Evolutionary conservation across 192 early-diverging fungal genomes (phyloP), one percentile per base, ranked within the genome.

Genomic region (Dispira simplex): DNA sequence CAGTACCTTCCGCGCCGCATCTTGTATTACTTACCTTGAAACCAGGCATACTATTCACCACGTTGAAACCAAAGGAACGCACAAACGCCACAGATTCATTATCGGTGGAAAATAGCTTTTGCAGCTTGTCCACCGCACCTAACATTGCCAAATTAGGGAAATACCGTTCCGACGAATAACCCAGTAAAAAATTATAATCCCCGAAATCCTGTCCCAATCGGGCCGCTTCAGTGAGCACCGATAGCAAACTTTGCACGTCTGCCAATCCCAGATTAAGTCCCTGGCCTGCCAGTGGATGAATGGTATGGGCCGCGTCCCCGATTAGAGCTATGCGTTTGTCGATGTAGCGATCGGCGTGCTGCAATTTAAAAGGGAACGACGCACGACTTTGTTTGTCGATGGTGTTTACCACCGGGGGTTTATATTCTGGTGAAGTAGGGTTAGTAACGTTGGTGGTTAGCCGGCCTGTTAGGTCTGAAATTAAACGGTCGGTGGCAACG

Each of bases 221-320:
- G 16, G 84, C 68, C 1, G 86, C 91, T 21, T 78, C 68, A 49
- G 77, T 77, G 27, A 98, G 68, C 8, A 85, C 73, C 20, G 73
- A 66, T 0, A 81, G 70, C 20, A 98, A 72, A 46, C 79, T 75
- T 66, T 86, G 78, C 0, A 89, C 89, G 72, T 98, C 95, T 16
- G 82, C 78, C 5, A 98, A 68, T 2, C 94, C 96, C 70, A 95
- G 82, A 73, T 98, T 98, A 27, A 98, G 75, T 12, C 96, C 96
- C 74, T 95, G 96, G 8, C 96, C 96, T 11, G 93, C 96, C 63
- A 97, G 79, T 43, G 96, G 96, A 68, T 98, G 94, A 51, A 96
- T 85, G 0, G 89, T 82, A 71, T 98, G 96, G 21, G 94, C 96
- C 21, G 96, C 92, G 71, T 98, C 96, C 8, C 93, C 96, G 60